Base-by-base conservation (phyloP, 768 basidiomycete genomes). In the Boletus eberwhitei region DNA sequence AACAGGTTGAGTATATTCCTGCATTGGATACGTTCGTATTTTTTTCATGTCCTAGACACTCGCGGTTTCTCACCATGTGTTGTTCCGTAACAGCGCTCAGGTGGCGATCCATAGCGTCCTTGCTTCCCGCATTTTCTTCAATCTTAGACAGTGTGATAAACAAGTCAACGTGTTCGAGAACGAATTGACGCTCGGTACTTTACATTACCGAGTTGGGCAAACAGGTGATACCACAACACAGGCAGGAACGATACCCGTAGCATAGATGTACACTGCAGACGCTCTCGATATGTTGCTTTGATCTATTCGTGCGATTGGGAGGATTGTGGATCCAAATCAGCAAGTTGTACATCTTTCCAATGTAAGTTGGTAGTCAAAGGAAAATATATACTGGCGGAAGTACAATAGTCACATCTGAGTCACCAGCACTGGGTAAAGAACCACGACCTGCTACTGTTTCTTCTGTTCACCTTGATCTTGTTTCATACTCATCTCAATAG, bases 401-500 rank as follows among this genome's bases (percentile, higher is more conserved):
- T 53, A 46, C 45, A 52, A 19, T 44, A 41, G 34, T 52, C 48
- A n/a, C n/a, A 38, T 38, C 42, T 41, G 35, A 39, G 24, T 47
- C 19, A 50, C 37, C 34, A 45, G 40, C 13, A 29, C 36, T 8
- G 37, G 17, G 13, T 21, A 38, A 21, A 32, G 40, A 63, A 42
- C 13, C 1, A 44, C 13, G 22, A 48, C 12, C 29, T 54, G 34
- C 52, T 60, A 65, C 65, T 68, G 61, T 46, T 69, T 71, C 26
- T 73, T 71, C 64, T 80, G 75, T 47, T 72, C 70, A 59, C 74
- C 70, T 55, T 82, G 77, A 55, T 81, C 77, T 45, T 77, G 77
- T 66, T 85, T 80, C 90, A 96, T 88, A 66, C 93, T 96, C 92
- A 96, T 92, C 70, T 84, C 85, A 61, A 97, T 98, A 14, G 96